Evolutionary conservation across 148 eudicot genomes (phyloP), one percentile per base, ranked within the genome.

Genomic region (Rhododendron ferrugineum): DNA sequence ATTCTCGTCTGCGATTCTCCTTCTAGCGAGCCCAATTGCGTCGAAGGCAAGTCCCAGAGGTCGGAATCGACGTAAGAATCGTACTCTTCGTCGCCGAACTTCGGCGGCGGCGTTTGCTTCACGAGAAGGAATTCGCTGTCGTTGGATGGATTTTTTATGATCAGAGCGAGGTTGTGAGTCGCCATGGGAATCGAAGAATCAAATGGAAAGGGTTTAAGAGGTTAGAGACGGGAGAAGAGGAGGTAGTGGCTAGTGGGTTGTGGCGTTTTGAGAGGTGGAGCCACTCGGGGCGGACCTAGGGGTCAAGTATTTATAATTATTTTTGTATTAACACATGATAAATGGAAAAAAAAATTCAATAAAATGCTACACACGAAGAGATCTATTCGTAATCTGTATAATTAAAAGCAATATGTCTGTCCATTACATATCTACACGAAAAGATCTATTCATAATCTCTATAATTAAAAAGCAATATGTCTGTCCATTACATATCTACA

Each of bases 31-130:
- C 11, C 80, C 82, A 96, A 88, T 34, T 79, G 85, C 18, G 90
- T 64, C n/a, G 90, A 89, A 37, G 98, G 98, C 81, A 96, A 83
- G 89, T 96, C 98, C 93, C 94, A 93, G 75, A 96, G 95, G 64
- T 94, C 92, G 80, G 98, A 94, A 90, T 96, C 98, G 46, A 88
- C 85, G 86, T 84, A 91, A 22, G 96, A 92, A 86, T 96, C 98
- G 87, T 94, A 94, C 85, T 95, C 98, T 32, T 91, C 84, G 85
- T 90, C 88, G 22, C 86, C 89, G 89, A 93, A 93, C 87, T 92
- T 89, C 1, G 91, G 93, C 0, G 98, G 98, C 30, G 91, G 96
- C 30, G 85, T 66, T 87, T 92, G 98, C 86, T 92, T 90, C 6
- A 87, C 87, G 44, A 92, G 85, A 22, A 96, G 87, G 52, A 93